phyloP scores from a whole-genome alignment of 2,329 filamentous ascomycete species.

The Fusarium irregulare region DNA sequence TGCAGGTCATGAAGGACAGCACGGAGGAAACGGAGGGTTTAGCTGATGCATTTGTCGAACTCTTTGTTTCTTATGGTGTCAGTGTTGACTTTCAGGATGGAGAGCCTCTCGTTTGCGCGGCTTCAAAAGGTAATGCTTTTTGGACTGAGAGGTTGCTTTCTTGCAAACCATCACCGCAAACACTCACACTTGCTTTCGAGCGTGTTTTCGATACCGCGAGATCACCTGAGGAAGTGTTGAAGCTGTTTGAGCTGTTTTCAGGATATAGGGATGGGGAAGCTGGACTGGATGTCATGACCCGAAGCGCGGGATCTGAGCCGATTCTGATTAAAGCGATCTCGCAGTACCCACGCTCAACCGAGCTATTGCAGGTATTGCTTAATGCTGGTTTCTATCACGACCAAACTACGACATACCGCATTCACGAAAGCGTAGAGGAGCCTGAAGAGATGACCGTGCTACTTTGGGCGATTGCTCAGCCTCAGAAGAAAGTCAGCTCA shows the following conservation, averaged over 20 bases:
- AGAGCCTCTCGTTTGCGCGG: slow-evolving; percentile 64
- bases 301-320: slow-evolving; percentile 56
- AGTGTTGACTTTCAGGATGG: slow-evolving; percentile 65
- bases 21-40: slow-evolving; percentile 53
- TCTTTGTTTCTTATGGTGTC: slow-evolving; percentile 54
- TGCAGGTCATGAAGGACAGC: slow-evolving; percentile 58
- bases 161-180: slow-evolving; percentile 60
- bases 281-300: slow-evolving; percentile 63
- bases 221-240: slow-evolving; percentile 62
- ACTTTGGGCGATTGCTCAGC: slow-evolving; percentile 70
- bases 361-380: slow-evolving; percentile 64
- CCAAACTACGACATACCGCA: slow-evolving; percentile 57
- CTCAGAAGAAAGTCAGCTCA: slow-evolving; percentile 71
- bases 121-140: slow-evolving; percentile 61
- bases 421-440: slow-evolving; percentile 60
- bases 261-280: slow-evolving; percentile 61
- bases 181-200: slow-evolving; percentile 66
- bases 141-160: slow-evolving; percentile 64
- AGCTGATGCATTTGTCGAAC: slow-evolving; percentile 59
- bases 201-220: slow-evolving; percentile 65
- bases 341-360: slow-evolving; percentile 65
- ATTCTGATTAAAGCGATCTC: slow-evolving; percentile 65
- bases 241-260: slow-evolving; percentile 63
- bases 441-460: slow-evolving; percentile 68
- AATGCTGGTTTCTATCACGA: slow-evolving; percentile 71